Evolutionary conservation across 2,329 filamentous ascomycete species (phyloP).

Genomic region (Graphiopsis chlorocephala): DNA sequence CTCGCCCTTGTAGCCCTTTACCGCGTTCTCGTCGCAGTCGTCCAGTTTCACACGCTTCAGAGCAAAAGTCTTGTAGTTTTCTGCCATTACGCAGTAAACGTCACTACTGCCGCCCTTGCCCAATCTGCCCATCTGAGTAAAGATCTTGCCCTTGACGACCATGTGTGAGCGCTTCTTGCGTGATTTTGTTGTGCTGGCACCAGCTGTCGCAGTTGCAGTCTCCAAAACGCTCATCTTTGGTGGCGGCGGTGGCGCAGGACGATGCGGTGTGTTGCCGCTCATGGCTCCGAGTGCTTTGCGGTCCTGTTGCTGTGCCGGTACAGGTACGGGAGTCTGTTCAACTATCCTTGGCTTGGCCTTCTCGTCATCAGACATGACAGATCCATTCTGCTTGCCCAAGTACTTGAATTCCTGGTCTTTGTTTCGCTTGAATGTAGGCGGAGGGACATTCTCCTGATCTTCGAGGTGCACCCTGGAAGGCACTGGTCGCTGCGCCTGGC

Average conservation of each 20-base stretch:
- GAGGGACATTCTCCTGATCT: slow-evolving; percentile 79
- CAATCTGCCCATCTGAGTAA: slow-evolving; percentile 84
- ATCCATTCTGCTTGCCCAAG: slow-evolving; percentile 56
- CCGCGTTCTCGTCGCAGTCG: slow-evolving; percentile 77
- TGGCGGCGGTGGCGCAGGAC: slow-evolving; percentile 73
- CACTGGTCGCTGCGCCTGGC: slow-evolving; percentile 45
- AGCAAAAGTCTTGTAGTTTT: slow-evolving; percentile 93
- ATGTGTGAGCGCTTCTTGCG: slow-evolving; percentile 78
- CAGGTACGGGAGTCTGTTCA: slow-evolving; percentile 40
- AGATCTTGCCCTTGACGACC: slow-evolving; percentile 85
- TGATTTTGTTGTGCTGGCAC: slow-evolving; percentile 72
- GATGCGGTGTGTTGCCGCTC: slow-evolving; percentile 70
- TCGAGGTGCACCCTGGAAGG: slow-evolving; percentile 54
- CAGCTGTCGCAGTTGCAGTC: slow-evolving; percentile 78
- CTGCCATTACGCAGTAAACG: slow-evolving; percentile 94
- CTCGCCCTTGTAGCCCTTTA: slow-evolving; percentile 89
- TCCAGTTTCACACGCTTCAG: slow-evolving; percentile 90
- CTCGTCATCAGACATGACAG: slow-evolving; percentile 49
- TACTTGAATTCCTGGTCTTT: slow-evolving; percentile 56
- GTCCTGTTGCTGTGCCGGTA: slow-evolving; percentile 32
- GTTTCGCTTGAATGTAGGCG: slow-evolving; percentile 63
- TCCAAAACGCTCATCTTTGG: slow-evolving; percentile 98
- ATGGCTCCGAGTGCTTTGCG: slow-evolving; percentile 51
- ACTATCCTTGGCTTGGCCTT: slow-evolving; percentile 40
- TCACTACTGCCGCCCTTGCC: slow-evolving; percentile 90